Evolutionary conservation across 2,329 filamentous ascomycete genomes (phyloP), one percentile per base, ranked within the genome.

Genomic region (Purpureocillium takamizusanense): DNA sequence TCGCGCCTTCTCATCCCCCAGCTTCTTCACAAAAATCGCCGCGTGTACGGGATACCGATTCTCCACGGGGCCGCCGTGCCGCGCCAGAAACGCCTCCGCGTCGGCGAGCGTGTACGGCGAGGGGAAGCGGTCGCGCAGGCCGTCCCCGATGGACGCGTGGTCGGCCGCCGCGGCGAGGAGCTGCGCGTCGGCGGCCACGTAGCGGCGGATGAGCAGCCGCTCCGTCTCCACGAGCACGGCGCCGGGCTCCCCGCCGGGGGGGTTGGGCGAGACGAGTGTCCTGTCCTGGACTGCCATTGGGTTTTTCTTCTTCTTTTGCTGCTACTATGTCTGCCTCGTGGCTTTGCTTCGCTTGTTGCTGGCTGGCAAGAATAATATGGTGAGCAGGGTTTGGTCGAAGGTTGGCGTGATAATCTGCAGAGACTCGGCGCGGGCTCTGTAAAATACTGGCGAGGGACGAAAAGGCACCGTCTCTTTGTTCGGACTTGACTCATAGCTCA

Each of bases 101-200:
- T 62, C 51, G 7, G 55, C 52, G 8, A 62, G 45, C 0, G 57
- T 64, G 52, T 73, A 74, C 0, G 71, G 71, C 9, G 45, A 49
- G 3, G 69, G 67, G 40, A 72, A 74, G 31, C 53, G 44, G 47
- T 69, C 54, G 40, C 63, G 61, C 59, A 75, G 59, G 46, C 54
- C 58, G 10, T 39, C 42, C 1, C 54, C 46, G 4, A 74, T 51
- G 15, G 59, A 44, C 9, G 51, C 49, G 42, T 66, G 56, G 52
- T 72, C 60, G 39, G 55, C 66, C 1, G 53, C 57, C 4, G 38
- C 39, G 4, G 60, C 47, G 27, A 66, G 35, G 15, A 51, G 43
- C 4, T 51, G 43, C 4, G 62, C 63, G 45, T 75, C 72, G 2
- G 54, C 50, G 5, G 41, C 42, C 18, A 51, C 43, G 41, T 55